phyloP scores from a whole-genome alignment of 257 asterid species.

The Nyctanthes arbortristis region DNA sequence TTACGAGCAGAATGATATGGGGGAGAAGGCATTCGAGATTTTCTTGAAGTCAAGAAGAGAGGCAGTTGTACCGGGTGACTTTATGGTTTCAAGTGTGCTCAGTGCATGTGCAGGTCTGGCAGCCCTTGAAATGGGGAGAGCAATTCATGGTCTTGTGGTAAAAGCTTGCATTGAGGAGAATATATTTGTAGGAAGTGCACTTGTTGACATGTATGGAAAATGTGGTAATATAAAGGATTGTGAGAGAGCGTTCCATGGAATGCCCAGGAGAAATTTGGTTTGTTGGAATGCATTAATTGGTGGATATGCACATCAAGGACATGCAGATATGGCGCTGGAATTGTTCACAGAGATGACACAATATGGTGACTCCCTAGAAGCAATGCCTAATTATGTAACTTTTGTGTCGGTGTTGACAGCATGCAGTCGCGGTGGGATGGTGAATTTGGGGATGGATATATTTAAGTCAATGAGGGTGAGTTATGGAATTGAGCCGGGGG shows the following conservation, averaged over 20 bases:
- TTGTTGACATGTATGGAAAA: constrained; percentile 91
- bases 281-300: constrained; percentile 88
- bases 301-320: constrained; percentile 86
- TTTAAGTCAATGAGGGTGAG: constrained; percentile 59
- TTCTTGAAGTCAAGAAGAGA: constrained; percentile 53
- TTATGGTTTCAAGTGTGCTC: constrained; percentile 75
- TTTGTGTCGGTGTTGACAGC: constrained; percentile 77
- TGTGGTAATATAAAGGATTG: constrained; percentile 80
- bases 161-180: constrained; percentile 68
- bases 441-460: constrained; percentile 58
- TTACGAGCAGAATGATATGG: constrained; percentile 74
- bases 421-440: constrained; percentile 90
- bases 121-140: constrained; percentile 72
- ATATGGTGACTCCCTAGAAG: constrained; percentile 10
- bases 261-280: constrained; percentile 63
- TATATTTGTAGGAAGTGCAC: constrained; percentile 79
- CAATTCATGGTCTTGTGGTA: constrained; percentile 68
- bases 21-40: constrained; percentile 58
- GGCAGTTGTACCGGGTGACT: constrained; percentile 56
- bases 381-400: constrained; percentile 72
- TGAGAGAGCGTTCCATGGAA: constrained; percentile 46
- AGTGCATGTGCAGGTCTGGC: constrained; percentile 89
- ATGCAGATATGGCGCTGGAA: constrained; percentile 58
- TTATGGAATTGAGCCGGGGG: constrained; percentile 64
- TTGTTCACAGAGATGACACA: constrained; percentile 58